Base-by-base conservation (phyloP, 179 eudicot genomes). In the Nepenthes alata region DNA sequence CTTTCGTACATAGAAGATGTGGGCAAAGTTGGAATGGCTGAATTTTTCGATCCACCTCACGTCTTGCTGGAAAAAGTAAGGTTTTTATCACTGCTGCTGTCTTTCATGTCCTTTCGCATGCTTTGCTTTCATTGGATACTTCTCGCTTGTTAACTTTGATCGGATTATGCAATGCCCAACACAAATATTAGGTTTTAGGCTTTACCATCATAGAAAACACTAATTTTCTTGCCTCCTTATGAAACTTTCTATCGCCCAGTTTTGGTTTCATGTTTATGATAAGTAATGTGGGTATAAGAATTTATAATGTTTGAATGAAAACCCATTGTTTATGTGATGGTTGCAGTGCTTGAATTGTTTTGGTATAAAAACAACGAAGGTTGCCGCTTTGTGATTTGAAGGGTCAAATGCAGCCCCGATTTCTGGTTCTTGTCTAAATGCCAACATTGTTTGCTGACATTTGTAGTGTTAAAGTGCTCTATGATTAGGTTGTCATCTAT, bases 1-100 rank as follows among this genome's bases (percentile, higher is more conserved):
- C 95, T 93, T 65, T 93, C 98, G 0, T 77, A 62, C 78, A 93
- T 81, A 69, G 98, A 93, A 75, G 96, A 93, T 78, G 98, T 93
- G 70, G 98, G 98, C 68, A 78, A 80, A 52, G 98, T 93, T 69
- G 98, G 98, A 73, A 89, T 89, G 98, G 44, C 84, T 35, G 98
- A 93, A 64, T 70, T 80, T 68, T 89, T 93, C 59, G 98, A 93
- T 77, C 63, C 89, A 60, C 72, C 93, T 66, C 74, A 56, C 64
- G 65, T 83, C 75, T 72, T 93, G 66, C 85, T 77, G 35, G 80
- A 86, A 54, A 93, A 93, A 63, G 98, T 91, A 34, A 70, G 75
- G 52, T 60, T 72, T 68, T n/a, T 3, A 16, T 12, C 34, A 13
- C 38, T 37, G 37, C 56, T 3, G 13, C 45, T 58, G 10, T 12